A percentile compares a stretch with the other conserved stretches of the same genome.
phyloP scores from a whole-genome alignment of 2,329 filamentous ascomycete species.

The Phialophora macrospora region DNA sequence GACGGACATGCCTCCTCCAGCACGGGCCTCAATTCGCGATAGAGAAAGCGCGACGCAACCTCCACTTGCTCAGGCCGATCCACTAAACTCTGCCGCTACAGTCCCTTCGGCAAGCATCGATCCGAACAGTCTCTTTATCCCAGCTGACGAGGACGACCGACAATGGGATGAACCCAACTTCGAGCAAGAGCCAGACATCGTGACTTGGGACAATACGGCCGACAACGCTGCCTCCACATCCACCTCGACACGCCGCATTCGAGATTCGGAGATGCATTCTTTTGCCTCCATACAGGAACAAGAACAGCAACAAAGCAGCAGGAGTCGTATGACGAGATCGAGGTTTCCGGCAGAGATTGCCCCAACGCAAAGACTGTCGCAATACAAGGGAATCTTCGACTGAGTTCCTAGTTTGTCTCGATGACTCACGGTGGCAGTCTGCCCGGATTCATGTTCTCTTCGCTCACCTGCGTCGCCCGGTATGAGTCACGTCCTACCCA shows the following conservation, averaged over 20 bases:
- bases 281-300: constrained; percentile 29
- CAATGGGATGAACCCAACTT: constrained; percentile 64
- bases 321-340: constrained; percentile 3
- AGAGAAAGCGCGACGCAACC: constrained; percentile 25
- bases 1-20: constrained; percentile 40
- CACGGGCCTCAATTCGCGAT: constrained; percentile 18
- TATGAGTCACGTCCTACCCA: neutral
- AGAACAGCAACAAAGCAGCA: constrained; percentile 23
- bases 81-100: constrained; percentile 22
- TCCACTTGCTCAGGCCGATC: constrained; percentile 34
- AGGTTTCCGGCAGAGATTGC: constrained; percentile 44
- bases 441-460: neutral
- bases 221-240: constrained; percentile 63
- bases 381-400: constrained; percentile 54
- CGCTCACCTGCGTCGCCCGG: neutral
- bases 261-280: constrained; percentile 45
- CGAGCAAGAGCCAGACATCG: constrained; percentile 55
- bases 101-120: constrained; percentile 54
- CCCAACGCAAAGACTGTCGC: constrained; percentile 56
- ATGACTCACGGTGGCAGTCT: neutral
- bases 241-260: constrained; percentile 43
- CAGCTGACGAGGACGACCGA: constrained; percentile 58
- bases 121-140: constrained; percentile 64
- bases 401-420: constrained; percentile 36
- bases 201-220: constrained; percentile 59